phyloP scores from a whole-genome alignment of 2,329 filamentous ascomycete genomes.

The Monosporascus sp. region DNA sequence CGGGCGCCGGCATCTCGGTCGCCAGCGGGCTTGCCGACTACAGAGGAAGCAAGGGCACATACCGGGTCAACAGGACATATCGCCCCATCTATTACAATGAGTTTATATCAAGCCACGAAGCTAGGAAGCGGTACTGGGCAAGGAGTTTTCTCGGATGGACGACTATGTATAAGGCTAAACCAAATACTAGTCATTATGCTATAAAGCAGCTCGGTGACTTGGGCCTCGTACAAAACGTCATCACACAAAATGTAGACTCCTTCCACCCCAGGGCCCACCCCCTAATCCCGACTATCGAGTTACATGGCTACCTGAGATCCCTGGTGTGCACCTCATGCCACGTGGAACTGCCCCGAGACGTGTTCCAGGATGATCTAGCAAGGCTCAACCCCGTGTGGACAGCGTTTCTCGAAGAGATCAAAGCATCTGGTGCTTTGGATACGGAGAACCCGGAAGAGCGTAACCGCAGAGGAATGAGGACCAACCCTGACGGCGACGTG shows the following conservation, averaged over 20 bases:
- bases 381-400: constrained; percentile 83
- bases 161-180: constrained; percentile 68
- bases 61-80: constrained; percentile 85
- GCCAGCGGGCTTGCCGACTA: constrained; percentile 93
- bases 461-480: constrained; percentile 63
- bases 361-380: constrained; percentile 72
- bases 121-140: constrained; percentile 92
- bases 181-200: constrained; percentile 76
- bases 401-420: constrained; percentile 64
- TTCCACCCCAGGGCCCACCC: constrained; percentile 81
- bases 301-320: constrained; percentile 85
- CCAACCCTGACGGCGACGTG: constrained; percentile 93
- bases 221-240: constrained; percentile 68
- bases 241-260: constrained; percentile 97
- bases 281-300: constrained; percentile 67
- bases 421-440: constrained; percentile 68
- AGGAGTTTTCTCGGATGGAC: constrained; percentile 92
- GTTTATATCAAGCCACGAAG: constrained; percentile 75
- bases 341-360: constrained; percentile 62
- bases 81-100: constrained; percentile 91
- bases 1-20: constrained; percentile 89
- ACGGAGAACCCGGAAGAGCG: constrained; percentile 71
- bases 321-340: constrained; percentile 77
- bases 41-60: constrained; percentile 82
- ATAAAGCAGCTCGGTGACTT: constrained; percentile 66